Evolutionary conservation across 2,329 filamentous ascomycete species (phyloP), one percentile per base, ranked within the genome.

Genomic region (Epichloe bromicola): DNA sequence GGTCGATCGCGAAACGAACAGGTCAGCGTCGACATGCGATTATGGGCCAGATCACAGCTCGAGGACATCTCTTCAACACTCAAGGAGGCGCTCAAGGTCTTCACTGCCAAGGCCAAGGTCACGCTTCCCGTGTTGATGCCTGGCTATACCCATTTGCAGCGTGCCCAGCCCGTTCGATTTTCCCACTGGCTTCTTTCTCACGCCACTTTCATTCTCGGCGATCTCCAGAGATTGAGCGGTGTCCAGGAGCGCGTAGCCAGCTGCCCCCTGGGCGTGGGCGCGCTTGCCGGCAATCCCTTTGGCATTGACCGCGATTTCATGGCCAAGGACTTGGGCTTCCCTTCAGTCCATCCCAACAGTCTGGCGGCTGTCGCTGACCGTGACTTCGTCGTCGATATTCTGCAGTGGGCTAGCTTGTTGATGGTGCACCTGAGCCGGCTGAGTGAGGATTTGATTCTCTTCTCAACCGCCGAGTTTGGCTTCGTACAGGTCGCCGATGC

Each of bases 1-100:
- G 76, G 76, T 44, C 76, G 84, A 20, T 83, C 79, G 65, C 74
- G 83, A 55, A 88, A 88, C 59, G 83, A 87, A 64, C 83, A 88
- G 66, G 78, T 87, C 52, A 83, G 81, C 30, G 85, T 82, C 30
- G 84, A 86, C 58, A 83, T 87, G 79, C 75, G 84, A 41, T 67
- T 87, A 57, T 87, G 83, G 83, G 51, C 61, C n/a, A 56, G 60
- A 37, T 58, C 60, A 33, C 52, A 51, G 44, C 53, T 63, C 46
- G 51, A 53, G 12, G 55, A 59, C 38, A 60, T 62, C 26, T 19
- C 48, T 3, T 17, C 17, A 34, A 43, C 39, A 30, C 14, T 49
- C 15, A 49, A 49, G 33, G 40, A 30, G 11, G 8, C 36, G 5
- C 46, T 49, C 2, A 15, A 3, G 10, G 30, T 42, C 17, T 49